Evolutionary conservation across 352 stramenopile species (phyloP).

Genomic region (Elongisporangium anandrum): DNA sequence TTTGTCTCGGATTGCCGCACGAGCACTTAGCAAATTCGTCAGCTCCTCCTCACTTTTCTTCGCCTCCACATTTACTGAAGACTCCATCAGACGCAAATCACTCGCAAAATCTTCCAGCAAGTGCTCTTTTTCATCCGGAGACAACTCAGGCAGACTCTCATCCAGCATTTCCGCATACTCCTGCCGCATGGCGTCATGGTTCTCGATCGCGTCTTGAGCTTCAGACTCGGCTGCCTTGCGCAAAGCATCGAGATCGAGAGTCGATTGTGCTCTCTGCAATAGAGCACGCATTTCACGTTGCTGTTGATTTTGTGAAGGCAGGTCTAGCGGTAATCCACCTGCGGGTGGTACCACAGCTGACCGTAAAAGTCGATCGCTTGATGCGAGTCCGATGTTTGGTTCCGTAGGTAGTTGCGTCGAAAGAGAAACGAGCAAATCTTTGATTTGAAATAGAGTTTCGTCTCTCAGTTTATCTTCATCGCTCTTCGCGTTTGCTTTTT

Average conservation of each 20-base stretch:
- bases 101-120: constrained; percentile 48
- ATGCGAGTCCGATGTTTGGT: not conserved
- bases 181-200: constrained; percentile 19
- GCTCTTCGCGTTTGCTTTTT: constrained; percentile 18
- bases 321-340: not conserved
- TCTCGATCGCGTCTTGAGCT: constrained; percentile 7
- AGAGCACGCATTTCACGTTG: not conserved
- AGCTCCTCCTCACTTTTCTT: constrained; percentile 40
- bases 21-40: constrained; percentile 24
- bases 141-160: constrained; percentile 35
- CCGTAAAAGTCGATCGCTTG: not conserved
- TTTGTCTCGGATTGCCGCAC: constrained; percentile 19
- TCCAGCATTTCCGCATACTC: constrained; percentile 43
- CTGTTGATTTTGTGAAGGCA: not conserved
- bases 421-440: constrained; percentile 37
- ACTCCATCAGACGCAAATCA: constrained; percentile 43
- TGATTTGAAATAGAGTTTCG: constrained; percentile 54
- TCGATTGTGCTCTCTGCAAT: not conserved
- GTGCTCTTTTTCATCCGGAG: constrained; percentile 34
- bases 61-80: constrained; percentile 38
- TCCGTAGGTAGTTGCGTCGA: constrained; percentile 15
- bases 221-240: constrained; percentile 4
- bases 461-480: constrained; percentile 16
- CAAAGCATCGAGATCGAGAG: constrained; percentile 1
- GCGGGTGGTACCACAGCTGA: not conserved